Evolutionary conservation across 2,329 filamentous ascomycete species (phyloP).

Genomic region (Colletotrichum abscissum): DNA sequence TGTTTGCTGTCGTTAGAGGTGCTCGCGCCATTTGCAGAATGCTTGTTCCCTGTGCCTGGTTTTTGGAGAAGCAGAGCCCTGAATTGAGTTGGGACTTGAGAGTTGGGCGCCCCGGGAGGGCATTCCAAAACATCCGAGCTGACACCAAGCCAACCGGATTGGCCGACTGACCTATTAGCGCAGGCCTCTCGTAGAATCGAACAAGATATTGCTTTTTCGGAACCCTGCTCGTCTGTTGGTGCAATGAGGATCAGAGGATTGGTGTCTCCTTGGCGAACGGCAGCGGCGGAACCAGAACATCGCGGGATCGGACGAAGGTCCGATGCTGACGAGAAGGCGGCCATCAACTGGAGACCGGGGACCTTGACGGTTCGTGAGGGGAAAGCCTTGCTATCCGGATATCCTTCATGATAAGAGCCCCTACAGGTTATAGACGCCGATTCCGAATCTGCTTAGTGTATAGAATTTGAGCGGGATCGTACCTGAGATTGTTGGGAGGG

Average conservation of each 20-base stretch:
- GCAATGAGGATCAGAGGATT: conserved; percentile 4
- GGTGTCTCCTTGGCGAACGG: not conserved
- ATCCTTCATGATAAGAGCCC: not conserved
- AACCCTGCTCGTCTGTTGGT: conserved; percentile 1
- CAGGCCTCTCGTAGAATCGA: not conserved
- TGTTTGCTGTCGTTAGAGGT: conserved; percentile 13
- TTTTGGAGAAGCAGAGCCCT: conserved; percentile 18
- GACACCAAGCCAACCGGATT: conserved; percentile 1
- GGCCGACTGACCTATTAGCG: conserved; percentile 13
- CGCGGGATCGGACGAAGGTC: conserved; percentile 18
- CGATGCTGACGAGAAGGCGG: conserved; percentile 10
- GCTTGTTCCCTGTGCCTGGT: conserved; percentile 31
- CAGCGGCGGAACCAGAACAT: not conserved
- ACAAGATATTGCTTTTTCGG: not conserved
- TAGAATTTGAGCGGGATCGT: not conserved
- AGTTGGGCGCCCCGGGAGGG: not conserved
- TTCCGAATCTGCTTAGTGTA: conserved; percentile 21
- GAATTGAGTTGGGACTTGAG: not conserved
- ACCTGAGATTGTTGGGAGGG: conserved; percentile 27
- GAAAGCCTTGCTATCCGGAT: not conserved
- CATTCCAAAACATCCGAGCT: conserved; percentile 21
- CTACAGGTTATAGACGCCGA: conserved; percentile 10
- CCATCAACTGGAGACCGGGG: conserved; percentile 6
- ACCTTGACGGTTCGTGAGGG: conserved; percentile 28
- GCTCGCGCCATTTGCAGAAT: not conserved